Conservation (phyloP, 352 stramenopile genomes). For the Phytophthora sp. region DNA sequence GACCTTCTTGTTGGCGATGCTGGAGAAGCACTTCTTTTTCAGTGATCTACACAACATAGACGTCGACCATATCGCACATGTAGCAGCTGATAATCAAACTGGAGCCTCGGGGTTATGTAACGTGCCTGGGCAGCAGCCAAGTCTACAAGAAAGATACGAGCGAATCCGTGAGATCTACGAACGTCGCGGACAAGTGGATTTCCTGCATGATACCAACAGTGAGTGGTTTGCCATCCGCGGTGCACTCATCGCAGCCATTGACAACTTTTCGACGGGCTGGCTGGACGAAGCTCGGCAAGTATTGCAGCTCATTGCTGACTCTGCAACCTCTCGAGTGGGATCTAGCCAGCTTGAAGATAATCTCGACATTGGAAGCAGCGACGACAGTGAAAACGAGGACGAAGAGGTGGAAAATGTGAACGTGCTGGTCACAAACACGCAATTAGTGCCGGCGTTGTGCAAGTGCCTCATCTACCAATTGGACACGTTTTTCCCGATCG, state of each 20-base stretch:
- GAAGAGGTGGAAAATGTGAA: constrained; percentile 68
- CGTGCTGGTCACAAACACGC: constrained; percentile 84
- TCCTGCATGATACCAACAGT: constrained; percentile 64
- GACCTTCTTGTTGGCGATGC: constrained; percentile 78
- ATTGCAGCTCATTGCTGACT: constrained; percentile 52
- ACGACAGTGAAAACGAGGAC: constrained; percentile 18
- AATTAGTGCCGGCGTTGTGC: constrained; percentile 79
- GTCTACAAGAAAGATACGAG: constrained; percentile 49
- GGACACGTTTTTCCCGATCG: constrained; percentile 77
- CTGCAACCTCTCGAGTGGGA: not conserved
- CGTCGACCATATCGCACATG: constrained; percentile 67
- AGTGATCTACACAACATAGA: constrained; percentile 76
- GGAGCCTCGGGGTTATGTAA: not conserved
- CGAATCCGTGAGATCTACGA: constrained; percentile 86
- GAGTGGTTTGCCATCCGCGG: constrained; percentile 74
- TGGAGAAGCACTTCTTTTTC: constrained; percentile 89
- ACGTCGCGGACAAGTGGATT: constrained; percentile 62
- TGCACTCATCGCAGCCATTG: constrained; percentile 75
- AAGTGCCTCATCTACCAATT: constrained; percentile 87
- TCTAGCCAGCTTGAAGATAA: not conserved
- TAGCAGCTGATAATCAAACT: constrained; percentile 14
- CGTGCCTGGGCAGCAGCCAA: constrained; percentile 4
- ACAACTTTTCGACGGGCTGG: constrained; percentile 77
- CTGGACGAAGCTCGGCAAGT: constrained; percentile 65
- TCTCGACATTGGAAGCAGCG: not conserved